phyloP scores from a whole-genome alignment of 2,329 filamentous ascomycete species.

The Nigrograna mackinnonii region DNA sequence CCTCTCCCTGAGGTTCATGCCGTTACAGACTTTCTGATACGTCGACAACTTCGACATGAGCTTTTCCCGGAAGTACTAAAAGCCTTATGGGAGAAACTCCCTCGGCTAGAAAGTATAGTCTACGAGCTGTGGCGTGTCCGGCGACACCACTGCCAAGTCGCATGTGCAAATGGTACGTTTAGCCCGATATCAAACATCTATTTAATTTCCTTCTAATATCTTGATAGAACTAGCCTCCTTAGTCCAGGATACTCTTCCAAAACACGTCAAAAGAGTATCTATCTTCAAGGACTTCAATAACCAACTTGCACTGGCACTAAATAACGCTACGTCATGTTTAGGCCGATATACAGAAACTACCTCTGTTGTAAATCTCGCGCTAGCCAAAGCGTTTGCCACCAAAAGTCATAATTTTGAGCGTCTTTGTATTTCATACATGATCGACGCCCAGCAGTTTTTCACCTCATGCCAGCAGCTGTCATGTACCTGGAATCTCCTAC shows the following conservation, averaged over 20 bases:
- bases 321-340: slow-evolving; percentile 17
- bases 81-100: slow-evolving; percentile 20
- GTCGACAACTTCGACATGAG: slow-evolving; percentile 21
- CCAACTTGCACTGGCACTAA: slow-evolving; percentile 19
- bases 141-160: slow-evolving; percentile 11
- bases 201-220: slow-evolving; percentile 17
- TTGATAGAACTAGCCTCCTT: slow-evolving; percentile 19
- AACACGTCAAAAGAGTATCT: slow-evolving; percentile 21
- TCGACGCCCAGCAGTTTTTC: slow-evolving; percentile 23
- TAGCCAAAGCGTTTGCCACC: slow-evolving; percentile 20
- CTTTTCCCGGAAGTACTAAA: slow-evolving; percentile 16
- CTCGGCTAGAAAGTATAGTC: slow-evolving; percentile 22
- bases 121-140: slow-evolving; percentile 18
- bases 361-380: slow-evolving; percentile 15
- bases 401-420: slow-evolving; percentile 20
- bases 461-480: slow-evolving; percentile 22
- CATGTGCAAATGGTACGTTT: slow-evolving; percentile 16
- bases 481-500: slow-evolving; percentile 22
- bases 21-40: slow-evolving; percentile 19
- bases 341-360: slow-evolving; percentile 14
- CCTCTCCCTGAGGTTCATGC: slow-evolving; percentile 18
- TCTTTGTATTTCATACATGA: slow-evolving; percentile 24
- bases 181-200: slow-evolving; percentile 15
- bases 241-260: slow-evolving; percentile 18
- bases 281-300: slow-evolving; percentile 22